Evolutionary conservation across 192 early-diverging fungal genomes (phyloP).

Genomic region (Entrophospora sp.): DNA sequence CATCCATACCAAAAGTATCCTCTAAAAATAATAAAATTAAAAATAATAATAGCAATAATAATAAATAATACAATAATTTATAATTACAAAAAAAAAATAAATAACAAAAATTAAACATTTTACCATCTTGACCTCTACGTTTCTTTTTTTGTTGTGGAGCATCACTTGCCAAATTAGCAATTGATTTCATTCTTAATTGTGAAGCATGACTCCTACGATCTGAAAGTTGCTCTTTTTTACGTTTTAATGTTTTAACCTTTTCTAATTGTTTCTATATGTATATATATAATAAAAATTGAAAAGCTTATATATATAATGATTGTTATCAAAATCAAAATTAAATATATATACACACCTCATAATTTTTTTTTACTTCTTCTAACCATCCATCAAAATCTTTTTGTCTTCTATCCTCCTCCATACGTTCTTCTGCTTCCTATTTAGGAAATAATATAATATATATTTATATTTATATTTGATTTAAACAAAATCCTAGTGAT

Average conservation of each 20-base stretch:
- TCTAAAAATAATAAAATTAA: constrained; percentile 36
- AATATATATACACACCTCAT: constrained; percentile 29
- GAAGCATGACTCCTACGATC: constrained; percentile 85
- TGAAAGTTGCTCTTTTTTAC: constrained; percentile 65
- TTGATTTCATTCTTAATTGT: constrained; percentile 74
- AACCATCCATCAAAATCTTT: constrained; percentile 68
- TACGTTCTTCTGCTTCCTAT: constrained; percentile 51
- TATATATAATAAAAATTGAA: background rate
- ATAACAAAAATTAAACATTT: background rate
- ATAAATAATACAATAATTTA: too few relatives aligned
- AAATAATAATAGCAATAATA: too few relatives aligned
- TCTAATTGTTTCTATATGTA: constrained; percentile 41
- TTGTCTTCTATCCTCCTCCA: constrained; percentile 64
- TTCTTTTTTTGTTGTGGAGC: constrained; percentile 41
- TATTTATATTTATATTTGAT: too few relatives aligned
- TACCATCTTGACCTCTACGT: constrained; percentile 52
- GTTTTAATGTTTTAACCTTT: constrained; percentile 59
- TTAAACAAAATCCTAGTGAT: too few relatives aligned
- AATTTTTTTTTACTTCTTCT: constrained; percentile 51
- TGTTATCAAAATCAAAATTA: background rate
- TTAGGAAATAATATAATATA: background rate
- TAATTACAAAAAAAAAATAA: too few relatives aligned
- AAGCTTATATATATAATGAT: too few relatives aligned
- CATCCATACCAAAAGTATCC: constrained; percentile 90
- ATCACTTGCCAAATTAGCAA: constrained; percentile 73